Evolutionary conservation across 2,329 filamentous ascomycete species (phyloP).

Genomic region (Pseudogymnoascus sp.): DNA sequence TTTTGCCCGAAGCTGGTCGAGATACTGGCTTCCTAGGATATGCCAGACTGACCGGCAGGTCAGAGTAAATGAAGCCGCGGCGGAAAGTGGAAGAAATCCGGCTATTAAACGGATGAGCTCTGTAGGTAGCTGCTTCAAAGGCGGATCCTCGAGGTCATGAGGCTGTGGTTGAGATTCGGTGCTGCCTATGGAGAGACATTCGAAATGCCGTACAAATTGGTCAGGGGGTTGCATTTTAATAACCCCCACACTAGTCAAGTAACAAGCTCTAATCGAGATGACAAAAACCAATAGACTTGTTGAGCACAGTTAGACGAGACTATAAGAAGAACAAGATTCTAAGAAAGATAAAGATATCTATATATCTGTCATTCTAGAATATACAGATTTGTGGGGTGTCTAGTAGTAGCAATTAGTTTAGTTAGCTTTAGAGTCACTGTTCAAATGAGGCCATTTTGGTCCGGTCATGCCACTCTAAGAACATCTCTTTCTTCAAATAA

Average conservation of each 20-base stretch:
- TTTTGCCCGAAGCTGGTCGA: neutral
- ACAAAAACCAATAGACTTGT: neutral
- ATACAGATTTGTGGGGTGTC: neutral
- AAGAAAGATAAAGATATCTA: too few species aligned
- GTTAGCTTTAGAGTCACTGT: neutral
- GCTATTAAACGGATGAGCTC: neutral
- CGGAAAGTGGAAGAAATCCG: neutral
- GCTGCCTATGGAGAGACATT: neutral
- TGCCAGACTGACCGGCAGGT: neutral
- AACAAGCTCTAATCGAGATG: neutral
- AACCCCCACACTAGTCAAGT: too few species aligned
- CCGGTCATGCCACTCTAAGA: neutral
- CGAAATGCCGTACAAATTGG: neutral
- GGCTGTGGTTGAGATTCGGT: neutral
- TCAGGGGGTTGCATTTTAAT: neutral
- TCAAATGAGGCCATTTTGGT: neutral
- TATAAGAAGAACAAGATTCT: neutral
- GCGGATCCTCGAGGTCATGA: neutral
- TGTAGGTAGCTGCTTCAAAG: neutral
- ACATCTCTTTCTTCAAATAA: neutral
- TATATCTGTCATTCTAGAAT: too few species aligned
- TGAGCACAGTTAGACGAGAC: too few species aligned
- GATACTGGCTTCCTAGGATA: neutral
- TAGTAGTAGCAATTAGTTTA: neutral
- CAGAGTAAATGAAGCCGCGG: neutral